Evolutionary conservation across 805 yeast species (phyloP).

Genomic region (Teunomyces kruisii): DNA sequence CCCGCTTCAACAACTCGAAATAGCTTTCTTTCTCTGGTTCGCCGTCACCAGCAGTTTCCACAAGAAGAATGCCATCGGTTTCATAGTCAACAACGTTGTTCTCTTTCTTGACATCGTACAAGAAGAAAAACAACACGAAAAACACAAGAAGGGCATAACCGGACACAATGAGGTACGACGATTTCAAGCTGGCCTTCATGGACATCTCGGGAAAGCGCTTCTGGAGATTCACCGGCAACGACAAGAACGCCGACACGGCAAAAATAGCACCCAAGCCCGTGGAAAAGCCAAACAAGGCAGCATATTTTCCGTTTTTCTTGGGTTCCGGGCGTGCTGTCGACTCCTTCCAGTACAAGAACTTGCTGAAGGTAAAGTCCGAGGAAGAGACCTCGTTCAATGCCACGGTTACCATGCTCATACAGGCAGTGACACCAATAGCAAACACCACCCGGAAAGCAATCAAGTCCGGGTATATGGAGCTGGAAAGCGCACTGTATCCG

Average conservation of each 20-base stretch:
- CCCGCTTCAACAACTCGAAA: slow-evolving; percentile 6
- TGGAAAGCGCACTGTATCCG: slow-evolving; percentile 44
- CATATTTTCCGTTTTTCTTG: slow-evolving; percentile 45
- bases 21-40: neutral
- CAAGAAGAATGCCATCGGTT: too few species aligned
- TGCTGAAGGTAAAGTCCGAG: slow-evolving; percentile 38
- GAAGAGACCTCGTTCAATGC: slow-evolving; percentile 54
- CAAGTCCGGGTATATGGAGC: slow-evolving; percentile 46
- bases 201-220: slow-evolving; percentile 33
- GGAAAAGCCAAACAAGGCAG: slow-evolving; percentile 61
- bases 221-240: slow-evolving; percentile 55
- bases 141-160: slow-evolving; percentile 38
- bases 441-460: slow-evolving; percentile 53
- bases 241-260: slow-evolving; percentile 53
- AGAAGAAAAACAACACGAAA: slow-evolving; percentile 36
- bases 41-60: neutral
- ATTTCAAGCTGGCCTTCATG: slow-evolving; percentile 42
- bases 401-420: slow-evolving; percentile 61
- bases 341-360: slow-evolving; percentile 27
- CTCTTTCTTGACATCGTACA: slow-evolving; percentile 42
- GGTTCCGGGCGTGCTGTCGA: neutral
- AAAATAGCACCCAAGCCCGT: slow-evolving; percentile 70
- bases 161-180: slow-evolving; percentile 52
- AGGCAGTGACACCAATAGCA: slow-evolving; percentile 57
- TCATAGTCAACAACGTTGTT: too few species aligned